Evolutionary conservation across 2,329 filamentous ascomycete species (phyloP), one percentile per base, ranked within the genome.

Genomic region (Aspergillus aculeatinus): DNA sequence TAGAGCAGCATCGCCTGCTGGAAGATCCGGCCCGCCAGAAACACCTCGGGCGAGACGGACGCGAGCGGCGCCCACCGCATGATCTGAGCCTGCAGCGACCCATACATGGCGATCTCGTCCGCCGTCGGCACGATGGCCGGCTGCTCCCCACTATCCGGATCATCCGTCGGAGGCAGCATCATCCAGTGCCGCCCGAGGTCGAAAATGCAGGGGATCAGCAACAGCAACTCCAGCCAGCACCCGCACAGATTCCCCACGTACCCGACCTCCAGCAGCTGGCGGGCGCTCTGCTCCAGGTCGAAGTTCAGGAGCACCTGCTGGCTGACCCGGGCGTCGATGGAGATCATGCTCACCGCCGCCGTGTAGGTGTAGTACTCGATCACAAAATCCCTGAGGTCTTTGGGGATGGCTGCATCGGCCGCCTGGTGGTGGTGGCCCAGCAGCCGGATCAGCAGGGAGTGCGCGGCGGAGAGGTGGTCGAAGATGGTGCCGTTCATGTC

Each of bases 351-450:
- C 6, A 78, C 75, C 3, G 77, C 74, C 3, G 78, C 75, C 50
- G 79, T 81, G 66, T 82, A 80, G 60, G 79, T 76, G 60, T 81
- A 82, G 44, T 81, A 82, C 65, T 82, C 80, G 50, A 81, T 74
- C 2, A 82, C 74, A 53, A 81, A 81, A 29, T 80, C 75, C 29
- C 76, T 74, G 2, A 82, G 62, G 10, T 79, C 73, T 12, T 73
- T 71, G 2, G 73, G 72, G 3, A 76, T 63, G 3, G 75, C 69
- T 0, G 68, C 62, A 47, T 74, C 69, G 4, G 69, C 70, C 4
- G 27, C 27, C 9, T 10, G 27, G 27, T 29, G 21, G 21, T 21
- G 27, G 27, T 74, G 65, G 0, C 67, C 68, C 4, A 81, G 68
- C 2, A 81, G 63, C 2, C 72, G 73, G 9, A 72, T 71, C 10